Percentiles rank a stretch among this genome's conserved stretches.
Conservation (phyloP, 768 basidiomycete genomes). For the Boletus patriciae region DNA sequence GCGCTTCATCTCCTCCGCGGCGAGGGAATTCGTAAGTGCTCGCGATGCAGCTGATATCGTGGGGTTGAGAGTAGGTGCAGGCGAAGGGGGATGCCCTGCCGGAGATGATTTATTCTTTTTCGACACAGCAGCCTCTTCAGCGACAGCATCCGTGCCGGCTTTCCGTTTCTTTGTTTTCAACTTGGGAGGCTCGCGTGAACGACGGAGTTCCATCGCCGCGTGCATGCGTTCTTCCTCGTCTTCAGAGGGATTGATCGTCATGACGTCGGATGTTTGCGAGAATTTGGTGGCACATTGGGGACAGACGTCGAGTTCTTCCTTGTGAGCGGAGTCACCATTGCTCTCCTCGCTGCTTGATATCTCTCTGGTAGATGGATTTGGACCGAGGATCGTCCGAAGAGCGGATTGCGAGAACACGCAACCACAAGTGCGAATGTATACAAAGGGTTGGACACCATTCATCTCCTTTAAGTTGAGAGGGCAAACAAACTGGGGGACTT, state of each 20-base stretch:
- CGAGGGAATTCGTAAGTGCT: conserved; percentile 69
- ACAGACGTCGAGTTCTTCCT: conserved; percentile 56
- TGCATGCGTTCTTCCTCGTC: conserved; percentile 67
- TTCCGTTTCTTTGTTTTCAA: conserved; percentile 62
- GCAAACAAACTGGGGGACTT: conserved; percentile 77
- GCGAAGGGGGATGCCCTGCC: conserved; percentile 17
- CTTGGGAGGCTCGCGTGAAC: conserved; percentile 55
- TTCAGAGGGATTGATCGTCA: conserved; percentile 64
- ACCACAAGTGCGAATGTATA: conserved; percentile 83
- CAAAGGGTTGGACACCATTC: conserved; percentile 87
- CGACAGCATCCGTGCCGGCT: conserved; percentile 39
- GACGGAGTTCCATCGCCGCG: conserved; percentile 54
- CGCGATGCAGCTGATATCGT: conserved; percentile 57
- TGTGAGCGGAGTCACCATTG: conserved; percentile 15
- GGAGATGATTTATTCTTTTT: conserved; percentile 42
- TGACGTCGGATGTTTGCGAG: conserved; percentile 51
- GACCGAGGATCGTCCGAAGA: conserved; percentile 54
- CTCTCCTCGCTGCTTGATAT: conserved; percentile 28
- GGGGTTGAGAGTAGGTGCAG: conserved; percentile 42
- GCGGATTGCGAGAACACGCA: conserved; percentile 90
- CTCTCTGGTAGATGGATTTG: conserved; percentile 30
- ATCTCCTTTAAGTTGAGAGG: conserved; percentile 92
- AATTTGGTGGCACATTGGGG: conserved; percentile 79
- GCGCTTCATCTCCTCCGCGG: conserved; percentile 79
- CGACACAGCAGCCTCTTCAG: conserved; percentile 34